Conservation (phyloP, 768 basidiomycete genomes). For the Albatrellus ellisii region DNA sequence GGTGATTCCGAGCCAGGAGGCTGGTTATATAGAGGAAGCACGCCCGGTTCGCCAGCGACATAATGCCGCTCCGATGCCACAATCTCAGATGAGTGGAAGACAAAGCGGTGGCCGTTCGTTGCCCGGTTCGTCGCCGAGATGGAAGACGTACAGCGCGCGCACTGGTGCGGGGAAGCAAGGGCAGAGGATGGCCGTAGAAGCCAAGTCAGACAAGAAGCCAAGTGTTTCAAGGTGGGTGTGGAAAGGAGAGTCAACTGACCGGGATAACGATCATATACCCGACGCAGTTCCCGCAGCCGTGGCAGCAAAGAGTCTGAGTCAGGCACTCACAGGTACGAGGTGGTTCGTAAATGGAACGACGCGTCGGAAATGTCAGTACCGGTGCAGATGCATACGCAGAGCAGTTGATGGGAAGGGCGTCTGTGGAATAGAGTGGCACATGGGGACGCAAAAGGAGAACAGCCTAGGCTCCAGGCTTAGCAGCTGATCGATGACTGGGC, state of each 20-base stretch:
- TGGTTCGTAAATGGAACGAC: slow-evolving; percentile 12
- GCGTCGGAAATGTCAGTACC: slow-evolving; percentile 17
- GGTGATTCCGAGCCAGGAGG: slow-evolving; percentile 1
- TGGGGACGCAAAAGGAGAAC: slow-evolving; percentile 73
- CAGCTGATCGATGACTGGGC: too few relatives aligned
- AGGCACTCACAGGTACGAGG: slow-evolving; percentile 72
- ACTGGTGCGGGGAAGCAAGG: slow-evolving; percentile 25
- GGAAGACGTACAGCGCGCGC: slow-evolving; percentile 61
- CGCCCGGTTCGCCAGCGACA: slow-evolving; percentile 45
- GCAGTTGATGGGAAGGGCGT: slow-evolving; percentile 68
- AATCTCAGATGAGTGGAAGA: slow-evolving; percentile 70
- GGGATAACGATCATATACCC: slow-evolving; percentile 78
- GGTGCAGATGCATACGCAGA: slow-evolving; percentile 44
- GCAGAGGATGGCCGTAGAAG: not conserved
- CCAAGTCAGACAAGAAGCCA: too few relatives aligned
- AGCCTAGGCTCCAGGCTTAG: too few relatives aligned
- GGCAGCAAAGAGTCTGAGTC: slow-evolving; percentile 71
- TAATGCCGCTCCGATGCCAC: slow-evolving; percentile 50
- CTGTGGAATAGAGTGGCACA: slow-evolving; percentile 73
- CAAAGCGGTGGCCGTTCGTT: slow-evolving; percentile 79
- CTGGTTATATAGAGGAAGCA: slow-evolving; percentile 10
- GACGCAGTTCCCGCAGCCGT: slow-evolving; percentile 59
- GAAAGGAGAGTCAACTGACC: slow-evolving; percentile 21
- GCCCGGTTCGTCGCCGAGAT: slow-evolving; percentile 52
- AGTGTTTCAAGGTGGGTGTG: too few relatives aligned